Evolutionary conservation across 2,329 filamentous ascomycete genomes (phyloP).

Genomic region (Cercospora zeae-maydis): DNA sequence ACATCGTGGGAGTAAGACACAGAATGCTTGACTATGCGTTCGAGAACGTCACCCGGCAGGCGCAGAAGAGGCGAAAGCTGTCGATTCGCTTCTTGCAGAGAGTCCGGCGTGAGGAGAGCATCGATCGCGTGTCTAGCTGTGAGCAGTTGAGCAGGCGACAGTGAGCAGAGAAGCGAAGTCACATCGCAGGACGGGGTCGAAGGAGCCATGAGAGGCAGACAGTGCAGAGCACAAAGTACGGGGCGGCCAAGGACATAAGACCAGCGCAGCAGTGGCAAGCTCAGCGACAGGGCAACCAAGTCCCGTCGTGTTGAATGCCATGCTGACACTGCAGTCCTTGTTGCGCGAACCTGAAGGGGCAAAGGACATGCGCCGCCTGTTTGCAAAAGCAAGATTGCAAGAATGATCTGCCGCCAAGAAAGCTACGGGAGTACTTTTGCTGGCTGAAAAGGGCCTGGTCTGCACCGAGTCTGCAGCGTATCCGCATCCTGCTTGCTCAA

Average conservation of each 20-base stretch:
- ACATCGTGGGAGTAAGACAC: conserved; percentile 10
- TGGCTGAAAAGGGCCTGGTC: not conserved
- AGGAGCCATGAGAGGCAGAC: not conserved
- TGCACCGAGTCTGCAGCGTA: not conserved
- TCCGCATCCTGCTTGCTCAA: conserved; percentile 1
- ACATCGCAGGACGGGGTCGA: conserved; percentile 1
- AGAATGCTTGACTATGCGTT: conserved; percentile 12
- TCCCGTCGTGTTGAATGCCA: conserved; percentile 14
- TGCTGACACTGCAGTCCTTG: conserved; percentile 13
- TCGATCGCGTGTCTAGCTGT: conserved; percentile 13
- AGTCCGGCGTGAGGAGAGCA: conserved; percentile 11
- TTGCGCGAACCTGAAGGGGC: conserved; percentile 14
- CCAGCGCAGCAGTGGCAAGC: conserved; percentile 1
- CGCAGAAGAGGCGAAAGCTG: conserved; percentile 16
- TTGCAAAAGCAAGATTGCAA: conserved; percentile 14
- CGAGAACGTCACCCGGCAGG: conserved; percentile 13
- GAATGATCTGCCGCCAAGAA: conserved; percentile 11
- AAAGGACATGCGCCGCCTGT: conserved; percentile 8
- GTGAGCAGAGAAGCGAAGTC: conserved; percentile 3
- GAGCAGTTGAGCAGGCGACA: conserved; percentile 15
- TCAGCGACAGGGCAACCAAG: conserved; percentile 10
- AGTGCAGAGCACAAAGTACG: not conserved
- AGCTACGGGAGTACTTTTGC: not conserved
- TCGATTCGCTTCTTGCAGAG: conserved; percentile 14
- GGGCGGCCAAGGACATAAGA: conserved; percentile 6